Evolutionary conservation across 2,329 filamentous ascomycete species (phyloP).

Genomic region (Botrytis squamosa): DNA sequence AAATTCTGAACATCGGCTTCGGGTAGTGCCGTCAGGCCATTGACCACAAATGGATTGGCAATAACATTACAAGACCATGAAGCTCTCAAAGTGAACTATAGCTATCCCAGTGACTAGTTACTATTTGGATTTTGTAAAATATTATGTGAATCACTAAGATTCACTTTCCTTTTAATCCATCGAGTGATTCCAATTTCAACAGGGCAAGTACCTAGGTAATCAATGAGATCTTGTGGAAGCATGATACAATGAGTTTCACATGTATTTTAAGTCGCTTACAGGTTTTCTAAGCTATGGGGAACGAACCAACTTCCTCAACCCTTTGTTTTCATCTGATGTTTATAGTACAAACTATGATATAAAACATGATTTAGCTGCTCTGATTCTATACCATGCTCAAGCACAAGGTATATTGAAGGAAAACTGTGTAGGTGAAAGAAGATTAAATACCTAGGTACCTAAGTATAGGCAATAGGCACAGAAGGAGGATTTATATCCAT

Average conservation of each 20-base stretch:
- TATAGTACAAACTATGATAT: background rate
- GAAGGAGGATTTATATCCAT: background rate
- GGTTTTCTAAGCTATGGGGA: background rate
- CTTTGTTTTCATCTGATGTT: background rate
- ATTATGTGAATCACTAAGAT: background rate
- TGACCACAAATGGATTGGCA: background rate
- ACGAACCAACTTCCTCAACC: background rate
- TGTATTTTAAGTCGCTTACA: background rate
- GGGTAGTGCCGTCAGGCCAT: background rate
- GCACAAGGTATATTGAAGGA: background rate
- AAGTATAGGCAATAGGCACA: background rate
- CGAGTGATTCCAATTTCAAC: too few relatives aligned
- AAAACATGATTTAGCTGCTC: background rate
- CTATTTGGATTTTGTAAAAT: accelerated
- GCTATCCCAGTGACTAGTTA: background rate
- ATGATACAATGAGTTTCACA: background rate
- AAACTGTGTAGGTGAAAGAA: background rate
- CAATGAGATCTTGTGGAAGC: background rate
- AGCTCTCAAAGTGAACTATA: background rate
- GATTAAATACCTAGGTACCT: background rate
- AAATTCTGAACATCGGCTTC: background rate
- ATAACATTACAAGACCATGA: background rate
- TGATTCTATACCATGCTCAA: accelerated
- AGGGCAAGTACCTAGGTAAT: background rate
- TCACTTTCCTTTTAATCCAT: background rate